phyloP scores from a whole-genome alignment of 768 basidiomycete genomes.

The Hemileccinum rubropunctum region DNA sequence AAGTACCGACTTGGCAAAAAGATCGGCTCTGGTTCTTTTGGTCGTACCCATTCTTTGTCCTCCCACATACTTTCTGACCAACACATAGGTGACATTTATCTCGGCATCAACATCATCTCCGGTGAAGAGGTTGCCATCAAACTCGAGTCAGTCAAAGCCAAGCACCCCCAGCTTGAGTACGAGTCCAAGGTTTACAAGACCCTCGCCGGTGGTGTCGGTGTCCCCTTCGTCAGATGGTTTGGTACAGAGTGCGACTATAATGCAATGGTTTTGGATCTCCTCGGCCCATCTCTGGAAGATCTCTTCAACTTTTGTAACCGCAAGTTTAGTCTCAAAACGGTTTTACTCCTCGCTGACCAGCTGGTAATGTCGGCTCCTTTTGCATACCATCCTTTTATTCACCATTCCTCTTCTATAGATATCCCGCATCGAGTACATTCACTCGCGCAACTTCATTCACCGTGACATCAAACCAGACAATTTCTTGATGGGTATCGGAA shows the following conservation, averaged over 20 bases:
- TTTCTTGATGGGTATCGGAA: slow-evolving; percentile 99
- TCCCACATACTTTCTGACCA: slow-evolving; percentile 7
- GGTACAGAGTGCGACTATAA: slow-evolving; percentile 98
- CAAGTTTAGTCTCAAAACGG: slow-evolving; percentile 97
- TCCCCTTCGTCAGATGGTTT: slow-evolving; percentile 96
- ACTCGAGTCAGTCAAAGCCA: slow-evolving; percentile 99
- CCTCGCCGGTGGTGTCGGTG: slow-evolving; percentile 97
- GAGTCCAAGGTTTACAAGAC: slow-evolving; percentile 96
- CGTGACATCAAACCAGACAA: slow-evolving; percentile 99
- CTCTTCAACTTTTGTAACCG: slow-evolving; percentile 96
- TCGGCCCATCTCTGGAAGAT: slow-evolving; percentile 89
- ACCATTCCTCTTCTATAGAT: slow-evolving; percentile 53
- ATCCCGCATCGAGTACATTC: slow-evolving; percentile 98
- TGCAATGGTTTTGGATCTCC: slow-evolving; percentile 97
- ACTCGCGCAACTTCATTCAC: slow-evolving; percentile 98
- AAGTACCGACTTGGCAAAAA: slow-evolving; percentile 99
- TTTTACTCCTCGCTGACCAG: slow-evolving; percentile 94
- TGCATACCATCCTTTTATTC: slow-evolving; percentile 39
- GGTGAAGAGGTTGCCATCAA: slow-evolving; percentile 99
- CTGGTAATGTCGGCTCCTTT: slow-evolving; percentile 46
- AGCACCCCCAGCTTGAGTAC: slow-evolving; percentile 99
- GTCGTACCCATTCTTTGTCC: slow-evolving; percentile 45
- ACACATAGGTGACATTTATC: slow-evolving; percentile 89
- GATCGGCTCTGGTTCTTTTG: slow-evolving; percentile 98
- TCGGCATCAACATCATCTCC: slow-evolving; percentile 99